Evolutionary conservation across 2,329 filamentous ascomycete species (phyloP).

Genomic region (Zymoseptoria ardabiliae): DNA sequence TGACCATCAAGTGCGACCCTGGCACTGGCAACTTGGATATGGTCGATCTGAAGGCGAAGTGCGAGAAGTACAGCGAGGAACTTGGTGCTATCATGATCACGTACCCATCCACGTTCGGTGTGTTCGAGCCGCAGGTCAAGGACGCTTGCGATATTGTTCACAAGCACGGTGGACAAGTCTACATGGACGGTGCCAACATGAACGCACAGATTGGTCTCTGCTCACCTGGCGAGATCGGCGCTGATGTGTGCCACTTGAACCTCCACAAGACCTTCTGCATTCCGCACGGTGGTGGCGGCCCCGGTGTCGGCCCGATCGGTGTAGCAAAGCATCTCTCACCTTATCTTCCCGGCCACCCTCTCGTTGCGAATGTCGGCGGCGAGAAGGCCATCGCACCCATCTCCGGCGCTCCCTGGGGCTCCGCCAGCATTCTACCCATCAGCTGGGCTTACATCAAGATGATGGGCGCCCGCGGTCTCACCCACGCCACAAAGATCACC

Average conservation of each 20-base stretch:
- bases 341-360: slow-evolving; percentile 67
- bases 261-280: slow-evolving; percentile 99
- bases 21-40: slow-evolving; percentile 86
- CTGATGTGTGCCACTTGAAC: slow-evolving; percentile 94
- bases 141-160: slow-evolving; percentile 81
- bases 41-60: slow-evolving; percentile 77
- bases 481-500: slow-evolving; percentile 82
- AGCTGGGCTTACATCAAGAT: slow-evolving; percentile 92
- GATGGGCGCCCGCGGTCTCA: slow-evolving; percentile 79
- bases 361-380: slow-evolving; percentile 48
- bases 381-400: slow-evolving; percentile 60
- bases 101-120: slow-evolving; percentile 89
- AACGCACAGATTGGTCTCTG: slow-evolving; percentile 95
- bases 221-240: slow-evolving; percentile 89
- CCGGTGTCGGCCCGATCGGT: slow-evolving; percentile 88
- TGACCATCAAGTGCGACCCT: slow-evolving; percentile 82
- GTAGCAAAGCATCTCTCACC: slow-evolving; percentile 73
- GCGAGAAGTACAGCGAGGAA: slow-evolving; percentile 76
- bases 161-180: slow-evolving; percentile 81
- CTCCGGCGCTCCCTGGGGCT: slow-evolving; percentile 77
- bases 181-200: slow-evolving; percentile 99
- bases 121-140: slow-evolving; percentile 87
- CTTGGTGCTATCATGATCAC: slow-evolving; percentile 94
- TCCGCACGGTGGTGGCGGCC: slow-evolving; percentile 88
- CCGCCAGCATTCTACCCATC: slow-evolving; percentile 86